phyloP scores from a whole-genome alignment of 2,329 filamentous ascomycete species.

The Talaromyces verruculosus region DNA sequence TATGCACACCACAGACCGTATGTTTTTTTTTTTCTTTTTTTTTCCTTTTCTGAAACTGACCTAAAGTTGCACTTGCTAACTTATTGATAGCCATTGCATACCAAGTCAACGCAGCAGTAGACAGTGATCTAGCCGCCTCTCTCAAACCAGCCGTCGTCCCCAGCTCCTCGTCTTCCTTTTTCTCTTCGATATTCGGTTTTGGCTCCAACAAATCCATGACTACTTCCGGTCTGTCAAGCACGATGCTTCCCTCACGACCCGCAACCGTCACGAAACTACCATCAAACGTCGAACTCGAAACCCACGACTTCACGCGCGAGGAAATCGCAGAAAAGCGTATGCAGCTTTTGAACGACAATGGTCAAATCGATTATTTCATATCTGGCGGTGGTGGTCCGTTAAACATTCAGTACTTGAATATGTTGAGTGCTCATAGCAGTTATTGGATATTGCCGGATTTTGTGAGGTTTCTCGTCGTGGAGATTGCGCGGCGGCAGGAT shows the following conservation, averaged over 20 bases:
- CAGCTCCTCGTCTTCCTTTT: slow-evolving; percentile 64
- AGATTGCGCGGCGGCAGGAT: slow-evolving; percentile 75
- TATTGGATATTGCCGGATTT: slow-evolving; percentile 91
- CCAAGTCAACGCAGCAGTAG: slow-evolving; percentile 84
- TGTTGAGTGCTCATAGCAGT: slow-evolving; percentile 91
- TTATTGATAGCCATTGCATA: slow-evolving; percentile 71
- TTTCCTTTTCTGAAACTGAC: neutral
- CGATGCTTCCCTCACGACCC: slow-evolving; percentile 35
- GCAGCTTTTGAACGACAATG: slow-evolving; percentile 88
- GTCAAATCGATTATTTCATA: slow-evolving; percentile 89
- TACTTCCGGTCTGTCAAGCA: slow-evolving; percentile 1
- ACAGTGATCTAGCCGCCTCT: slow-evolving; percentile 72
- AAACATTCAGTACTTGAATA: slow-evolving; percentile 94
- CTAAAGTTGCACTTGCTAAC: neutral
- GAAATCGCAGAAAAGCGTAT: slow-evolving; percentile 89
- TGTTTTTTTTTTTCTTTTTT: slow-evolving; percentile 21
- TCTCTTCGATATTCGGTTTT: slow-evolving; percentile 63
- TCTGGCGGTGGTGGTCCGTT: slow-evolving; percentile 80
- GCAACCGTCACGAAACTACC: slow-evolving; percentile 60
- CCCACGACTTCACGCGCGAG: slow-evolving; percentile 90
- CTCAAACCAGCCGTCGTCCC: slow-evolving; percentile 79
- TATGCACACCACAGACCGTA: slow-evolving; percentile 67
- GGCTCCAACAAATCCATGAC: slow-evolving; percentile 47
- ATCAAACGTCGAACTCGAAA: slow-evolving; percentile 83
- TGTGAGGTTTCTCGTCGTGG: slow-evolving; percentile 83